Conservation (phyloP, 2,329 filamentous ascomycete genomes). For the Pestalotiopsis sp. region DNA sequence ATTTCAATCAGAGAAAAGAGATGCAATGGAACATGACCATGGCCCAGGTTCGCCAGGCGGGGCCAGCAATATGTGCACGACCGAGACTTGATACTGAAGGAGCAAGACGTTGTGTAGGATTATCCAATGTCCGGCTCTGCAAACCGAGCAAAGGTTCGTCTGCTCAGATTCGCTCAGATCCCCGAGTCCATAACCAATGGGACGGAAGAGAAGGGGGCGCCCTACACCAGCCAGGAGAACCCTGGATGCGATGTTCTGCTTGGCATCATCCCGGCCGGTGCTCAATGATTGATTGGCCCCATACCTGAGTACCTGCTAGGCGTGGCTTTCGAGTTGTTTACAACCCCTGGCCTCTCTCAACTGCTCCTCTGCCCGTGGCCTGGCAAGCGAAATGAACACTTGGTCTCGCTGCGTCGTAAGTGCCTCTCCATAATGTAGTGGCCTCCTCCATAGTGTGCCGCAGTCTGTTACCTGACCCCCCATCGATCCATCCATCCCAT, state of each 20-base stretch:
- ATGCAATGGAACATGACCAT: not conserved
- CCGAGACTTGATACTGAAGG: not conserved
- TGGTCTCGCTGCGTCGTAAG: slow-evolving; percentile 12
- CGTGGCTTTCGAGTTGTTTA: not conserved
- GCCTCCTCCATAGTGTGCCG: not conserved
- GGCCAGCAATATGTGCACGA: not conserved
- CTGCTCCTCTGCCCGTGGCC: not conserved
- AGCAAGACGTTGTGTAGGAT: not conserved
- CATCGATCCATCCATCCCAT: too few species aligned
- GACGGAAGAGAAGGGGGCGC: not conserved
- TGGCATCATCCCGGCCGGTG: slow-evolving; percentile 2
- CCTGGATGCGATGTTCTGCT: slow-evolving; percentile 6
- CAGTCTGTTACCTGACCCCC: not conserved
- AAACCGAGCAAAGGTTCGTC: slow-evolving; percentile 4
- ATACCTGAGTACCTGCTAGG: not conserved
- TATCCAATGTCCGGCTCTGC: slow-evolving; percentile 4
- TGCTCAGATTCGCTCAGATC: slow-evolving; percentile 12
- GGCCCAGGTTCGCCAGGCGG: not conserved
- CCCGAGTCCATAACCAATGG: slow-evolving; percentile 7
- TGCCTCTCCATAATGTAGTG: not conserved
- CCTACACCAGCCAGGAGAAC: not conserved
- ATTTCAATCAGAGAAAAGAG: not conserved
- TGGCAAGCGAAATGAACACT: slow-evolving; percentile 12
- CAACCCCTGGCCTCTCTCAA: not conserved
- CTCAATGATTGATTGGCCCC: slow-evolving; percentile 1